Percentiles rank a stretch among this genome's conserved stretches.
Conservation (phyloP, 495 filamentous ascomycete species). For the Aspergillus coremiiformis region DNA sequence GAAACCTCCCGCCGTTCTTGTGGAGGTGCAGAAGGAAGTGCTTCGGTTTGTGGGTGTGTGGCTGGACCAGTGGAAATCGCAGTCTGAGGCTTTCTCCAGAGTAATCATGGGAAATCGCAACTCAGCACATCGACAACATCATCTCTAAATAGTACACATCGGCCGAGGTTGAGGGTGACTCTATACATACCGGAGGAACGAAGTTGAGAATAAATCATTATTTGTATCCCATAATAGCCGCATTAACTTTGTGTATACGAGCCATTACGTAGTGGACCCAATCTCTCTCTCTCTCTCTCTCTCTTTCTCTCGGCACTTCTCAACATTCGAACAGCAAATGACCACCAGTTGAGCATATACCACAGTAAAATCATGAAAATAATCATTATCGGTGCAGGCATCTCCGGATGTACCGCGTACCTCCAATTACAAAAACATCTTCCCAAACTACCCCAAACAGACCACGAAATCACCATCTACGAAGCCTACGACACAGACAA, state of each 20-base stretch:
- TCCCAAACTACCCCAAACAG: conserved; percentile 18
- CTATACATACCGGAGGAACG: no score
- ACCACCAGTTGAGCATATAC: no score
- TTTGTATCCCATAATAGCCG: no score
- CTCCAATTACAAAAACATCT: conserved; percentile 45
- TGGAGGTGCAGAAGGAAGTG: conserved; percentile 47
- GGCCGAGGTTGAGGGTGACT: no score
- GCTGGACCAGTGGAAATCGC: conserved; percentile 48
- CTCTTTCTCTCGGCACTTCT: no score
- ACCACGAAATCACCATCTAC: conserved; percentile 32
- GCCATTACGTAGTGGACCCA: background rate
- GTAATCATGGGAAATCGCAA: no score
- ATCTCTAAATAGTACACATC: no score
- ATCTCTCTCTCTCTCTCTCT: no score
- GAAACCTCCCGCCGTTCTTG: conserved; percentile 47
- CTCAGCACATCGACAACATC: no score
- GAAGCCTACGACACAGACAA: conserved; percentile 30
- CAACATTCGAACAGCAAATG: no score
- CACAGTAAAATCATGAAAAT: conserved; percentile 48
- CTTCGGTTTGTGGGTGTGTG: conserved; percentile 55
- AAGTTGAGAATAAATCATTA: no score
- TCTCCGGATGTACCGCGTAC: conserved; percentile 42
- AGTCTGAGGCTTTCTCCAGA: background rate
- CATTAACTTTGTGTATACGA: background rate
- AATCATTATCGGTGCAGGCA: conserved; percentile 47